These are phyloP conservation scores for Perilla frutescens DNA, from an alignment of 257 asterid genomes.

Conservation along the genomic window DNA sequence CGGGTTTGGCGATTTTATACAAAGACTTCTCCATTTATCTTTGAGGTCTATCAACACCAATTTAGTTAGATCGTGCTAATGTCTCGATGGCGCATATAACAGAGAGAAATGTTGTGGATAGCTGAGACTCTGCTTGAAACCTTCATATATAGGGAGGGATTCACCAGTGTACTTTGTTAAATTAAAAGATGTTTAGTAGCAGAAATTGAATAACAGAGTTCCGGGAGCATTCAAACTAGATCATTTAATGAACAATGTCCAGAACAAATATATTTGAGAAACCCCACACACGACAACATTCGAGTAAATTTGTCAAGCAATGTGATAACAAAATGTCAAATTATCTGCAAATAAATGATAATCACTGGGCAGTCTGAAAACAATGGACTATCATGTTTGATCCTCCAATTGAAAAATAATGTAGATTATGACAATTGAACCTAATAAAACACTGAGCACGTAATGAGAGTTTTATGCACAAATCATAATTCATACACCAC, in stretches of 20 bases:
- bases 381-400: background rate
- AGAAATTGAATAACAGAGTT: background rate
- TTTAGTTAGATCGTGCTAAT: constrained; percentile 47
- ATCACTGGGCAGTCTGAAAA: background rate
- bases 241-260: background rate
- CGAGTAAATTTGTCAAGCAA: background rate
- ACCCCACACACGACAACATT: background rate
- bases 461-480: too few species aligned
- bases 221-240: background rate
- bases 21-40: constrained; percentile 78
- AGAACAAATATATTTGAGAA: constrained; percentile 7
- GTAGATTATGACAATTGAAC: background rate
- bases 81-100: constrained; percentile 66
- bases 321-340: background rate
- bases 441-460: too few species aligned
- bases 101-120: constrained; percentile 47
- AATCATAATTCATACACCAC: background rate
- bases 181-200: background rate
- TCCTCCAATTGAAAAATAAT: background rate
- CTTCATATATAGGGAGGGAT: constrained; percentile 26
- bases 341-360: background rate
- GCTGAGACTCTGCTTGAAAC: constrained; percentile 41
- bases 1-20: constrained; percentile 43
- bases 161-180: background rate
- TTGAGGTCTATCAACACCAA: constrained; percentile 58